These are phyloP conservation scores for Colletotrichum graminicola DNA, from an alignment of 2,329 filamentous ascomycete genomes.

Conservation along the genomic window DNA sequence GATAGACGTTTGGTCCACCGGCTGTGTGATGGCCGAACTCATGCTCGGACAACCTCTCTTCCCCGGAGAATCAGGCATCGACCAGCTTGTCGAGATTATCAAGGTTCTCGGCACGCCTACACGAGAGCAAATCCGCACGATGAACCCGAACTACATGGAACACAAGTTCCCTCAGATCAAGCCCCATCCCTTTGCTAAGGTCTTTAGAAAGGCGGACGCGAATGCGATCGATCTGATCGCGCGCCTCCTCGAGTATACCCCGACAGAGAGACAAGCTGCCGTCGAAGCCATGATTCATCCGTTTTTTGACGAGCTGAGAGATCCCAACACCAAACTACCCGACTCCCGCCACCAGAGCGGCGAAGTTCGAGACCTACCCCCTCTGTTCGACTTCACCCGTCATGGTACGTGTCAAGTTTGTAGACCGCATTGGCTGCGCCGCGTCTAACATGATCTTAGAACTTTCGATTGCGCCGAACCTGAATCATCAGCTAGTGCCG, in stretches of 20 bases:
- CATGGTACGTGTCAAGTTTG: conserved; percentile 76
- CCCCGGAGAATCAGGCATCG: conserved; percentile 97
- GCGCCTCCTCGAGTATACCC: conserved; percentile 94
- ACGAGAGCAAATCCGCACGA: conserved; percentile 97
- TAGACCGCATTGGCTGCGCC: background rate
- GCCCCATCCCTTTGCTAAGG: conserved; percentile 98
- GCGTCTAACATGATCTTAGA: conserved; percentile 65
- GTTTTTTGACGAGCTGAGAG: conserved; percentile 97
- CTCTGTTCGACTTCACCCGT: conserved; percentile 91
- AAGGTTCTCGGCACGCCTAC: conserved; percentile 98
- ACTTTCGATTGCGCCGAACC: conserved; percentile 90
- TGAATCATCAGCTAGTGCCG: conserved; percentile 92
- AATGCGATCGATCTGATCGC: conserved; percentile 97
- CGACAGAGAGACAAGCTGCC: conserved; percentile 91
- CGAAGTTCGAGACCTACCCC: conserved; percentile 83
- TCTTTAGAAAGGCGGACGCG: conserved; percentile 94
- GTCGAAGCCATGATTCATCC: conserved; percentile 98
- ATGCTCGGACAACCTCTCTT: conserved; percentile 99
- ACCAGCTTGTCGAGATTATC: conserved; percentile 99
- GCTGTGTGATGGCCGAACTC: conserved; percentile 98
- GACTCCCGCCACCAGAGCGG: conserved; percentile 93
- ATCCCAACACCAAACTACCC: conserved; percentile 89
- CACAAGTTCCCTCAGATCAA: conserved; percentile 99
- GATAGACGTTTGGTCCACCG: conserved; percentile 97
- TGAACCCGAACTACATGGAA: conserved; percentile 99